Conservation (phyloP, 306 rosid species). For the Herpetospermum pedunculosum region DNA sequence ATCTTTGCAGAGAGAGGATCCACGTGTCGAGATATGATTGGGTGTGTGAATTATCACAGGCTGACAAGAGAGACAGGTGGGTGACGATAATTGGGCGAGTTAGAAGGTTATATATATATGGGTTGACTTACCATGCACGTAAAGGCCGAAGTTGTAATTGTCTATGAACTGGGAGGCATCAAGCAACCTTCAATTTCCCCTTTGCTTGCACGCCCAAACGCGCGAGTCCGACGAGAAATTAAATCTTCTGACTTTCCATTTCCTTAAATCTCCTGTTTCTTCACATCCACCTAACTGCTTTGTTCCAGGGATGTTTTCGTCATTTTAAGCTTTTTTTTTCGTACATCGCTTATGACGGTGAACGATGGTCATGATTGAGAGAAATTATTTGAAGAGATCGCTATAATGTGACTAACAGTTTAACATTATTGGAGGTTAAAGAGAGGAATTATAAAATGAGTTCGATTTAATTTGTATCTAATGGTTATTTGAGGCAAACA, state of each 20-base stretch:
- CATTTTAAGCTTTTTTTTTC: conserved; percentile 13
- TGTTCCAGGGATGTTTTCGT: conserved; percentile 19
- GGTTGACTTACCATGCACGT: conserved; percentile 86
- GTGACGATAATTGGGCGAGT: not conserved
- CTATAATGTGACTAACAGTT: too few relatives aligned
- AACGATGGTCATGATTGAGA: not conserved
- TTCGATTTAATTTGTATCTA: too few relatives aligned
- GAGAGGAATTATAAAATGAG: too few relatives aligned
- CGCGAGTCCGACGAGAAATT: not conserved
- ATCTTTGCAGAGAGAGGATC: not conserved
- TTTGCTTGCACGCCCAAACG: conserved; percentile 79
- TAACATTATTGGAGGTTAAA: too few relatives aligned
- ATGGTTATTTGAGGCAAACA: too few relatives aligned
- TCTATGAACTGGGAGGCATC: conserved; percentile 73
- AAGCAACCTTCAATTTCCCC: conserved; percentile 42
- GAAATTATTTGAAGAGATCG: too few relatives aligned
- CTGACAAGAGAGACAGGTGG: not conserved
- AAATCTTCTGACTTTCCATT: conserved; percentile 4
- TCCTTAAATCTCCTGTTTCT: conserved; percentile 14
- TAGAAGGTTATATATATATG: too few relatives aligned
- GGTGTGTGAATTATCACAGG: not conserved
- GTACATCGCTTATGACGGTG: not conserved
- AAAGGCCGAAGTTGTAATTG: conserved; percentile 51
- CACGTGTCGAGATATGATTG: not conserved
- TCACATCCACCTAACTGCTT: not conserved